A percentile compares a stretch with the other conserved stretches of the same genome.
phyloP scores from a whole-genome alignment of 148 eudicot genomes.

The Limonium bicolor region DNA sequence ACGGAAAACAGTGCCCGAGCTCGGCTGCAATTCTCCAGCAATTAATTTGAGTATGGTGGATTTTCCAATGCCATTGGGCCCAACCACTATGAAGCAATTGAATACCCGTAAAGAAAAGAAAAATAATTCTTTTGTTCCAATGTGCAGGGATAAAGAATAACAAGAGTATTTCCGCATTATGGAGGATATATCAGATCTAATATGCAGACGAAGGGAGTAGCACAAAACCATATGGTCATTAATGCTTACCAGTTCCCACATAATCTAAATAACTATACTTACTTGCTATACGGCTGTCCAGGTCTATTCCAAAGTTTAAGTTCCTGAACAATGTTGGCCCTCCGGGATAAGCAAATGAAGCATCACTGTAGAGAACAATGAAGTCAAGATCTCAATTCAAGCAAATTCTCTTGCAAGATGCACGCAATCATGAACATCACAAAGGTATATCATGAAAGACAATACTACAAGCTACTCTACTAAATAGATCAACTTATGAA shows the following conservation, averaged over 20 bases:
- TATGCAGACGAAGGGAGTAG: constrained; percentile 5
- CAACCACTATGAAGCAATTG: constrained; percentile 99
- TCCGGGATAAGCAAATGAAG: constrained; percentile 96
- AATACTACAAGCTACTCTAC: background rate
- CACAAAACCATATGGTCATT: background rate
- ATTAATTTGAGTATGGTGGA: constrained; percentile 94
- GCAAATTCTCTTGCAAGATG: background rate
- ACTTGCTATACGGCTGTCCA: constrained; percentile 98
- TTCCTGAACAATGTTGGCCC: constrained; percentile 87
- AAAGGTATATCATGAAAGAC: background rate
- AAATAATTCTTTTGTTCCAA: background rate
- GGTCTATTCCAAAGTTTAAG: constrained; percentile 92
- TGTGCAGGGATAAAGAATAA: too few species aligned
- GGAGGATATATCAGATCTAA: too few species aligned
- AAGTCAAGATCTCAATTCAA: background rate
- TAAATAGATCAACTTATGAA: background rate
- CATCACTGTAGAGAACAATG: constrained; percentile 52
- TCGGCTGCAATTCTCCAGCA: constrained; percentile 94
- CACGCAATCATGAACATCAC: background rate
- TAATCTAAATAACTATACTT: constrained; percentile 15
- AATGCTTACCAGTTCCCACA: background rate
- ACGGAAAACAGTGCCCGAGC: constrained; percentile 96
- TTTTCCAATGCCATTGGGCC: constrained; percentile 98
- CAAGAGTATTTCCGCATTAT: too few species aligned
- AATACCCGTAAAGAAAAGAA: too few species aligned